phyloP scores from a whole-genome alignment of 225 moss, liverwort and hornwort genomes.

The Sphagnum contortum region DNA sequence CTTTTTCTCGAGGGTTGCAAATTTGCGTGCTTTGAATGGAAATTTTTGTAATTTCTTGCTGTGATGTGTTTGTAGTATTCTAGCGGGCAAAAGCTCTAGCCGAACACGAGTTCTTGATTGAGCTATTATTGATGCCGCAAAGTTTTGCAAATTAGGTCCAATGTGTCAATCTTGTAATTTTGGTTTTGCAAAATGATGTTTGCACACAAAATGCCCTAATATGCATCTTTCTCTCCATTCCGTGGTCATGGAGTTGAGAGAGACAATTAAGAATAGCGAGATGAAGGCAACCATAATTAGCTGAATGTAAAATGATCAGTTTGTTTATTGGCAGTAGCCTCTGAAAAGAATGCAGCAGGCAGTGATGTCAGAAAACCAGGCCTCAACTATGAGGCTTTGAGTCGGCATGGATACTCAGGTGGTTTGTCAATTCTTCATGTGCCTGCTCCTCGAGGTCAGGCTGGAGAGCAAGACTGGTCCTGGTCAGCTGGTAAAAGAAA shows the following conservation, averaged over 20 bases:
- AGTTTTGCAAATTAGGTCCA: no score
- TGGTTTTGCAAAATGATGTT: no score
- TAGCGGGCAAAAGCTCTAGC: no score
- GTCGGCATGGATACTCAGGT: constrained; percentile 77
- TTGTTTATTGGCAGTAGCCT: constrained; percentile 14
- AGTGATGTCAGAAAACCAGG: constrained; percentile 16
- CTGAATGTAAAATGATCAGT: no score
- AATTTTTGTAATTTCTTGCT: no score
- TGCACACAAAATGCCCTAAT: no score
- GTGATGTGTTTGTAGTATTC: no score
- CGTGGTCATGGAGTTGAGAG: not conserved
- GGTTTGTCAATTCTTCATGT: constrained; percentile 79
- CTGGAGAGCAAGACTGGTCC: constrained; percentile 56
- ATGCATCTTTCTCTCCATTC: no score
- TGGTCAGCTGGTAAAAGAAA: constrained; percentile 88
- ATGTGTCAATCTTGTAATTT: no score
- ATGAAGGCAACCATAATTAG: not conserved
- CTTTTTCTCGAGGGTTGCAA: not conserved
- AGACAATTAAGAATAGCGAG: not conserved
- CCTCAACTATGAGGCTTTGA: constrained; percentile 69
- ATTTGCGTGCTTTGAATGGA: no score
- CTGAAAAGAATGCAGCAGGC: constrained; percentile 1
- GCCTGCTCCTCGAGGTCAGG: constrained; percentile 55
- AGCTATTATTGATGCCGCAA: no score
- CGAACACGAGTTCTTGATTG: no score